Base-by-base conservation (phyloP, 2,329 filamentous ascomycete species). In the Polytolypa hystricis region DNA sequence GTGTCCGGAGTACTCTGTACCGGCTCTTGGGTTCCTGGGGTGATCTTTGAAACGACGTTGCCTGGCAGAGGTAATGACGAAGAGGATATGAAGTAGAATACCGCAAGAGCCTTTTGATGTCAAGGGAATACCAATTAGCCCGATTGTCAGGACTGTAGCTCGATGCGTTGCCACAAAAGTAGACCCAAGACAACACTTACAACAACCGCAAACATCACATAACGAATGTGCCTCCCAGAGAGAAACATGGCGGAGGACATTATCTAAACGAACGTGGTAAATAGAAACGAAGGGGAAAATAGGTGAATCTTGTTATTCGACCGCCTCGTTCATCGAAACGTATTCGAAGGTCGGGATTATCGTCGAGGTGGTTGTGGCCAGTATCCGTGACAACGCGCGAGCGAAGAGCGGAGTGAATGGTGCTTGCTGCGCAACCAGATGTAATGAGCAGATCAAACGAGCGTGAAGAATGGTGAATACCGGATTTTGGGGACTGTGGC, bases 1-100 rank as follows among this genome's bases (percentile, higher is more conserved):
- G 12, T 23, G 25, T n/a, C 14, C 26, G 11, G 20, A 12, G 14
- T 12, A n/a, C n/a, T n/a, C n/a, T n/a, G n/a, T n/a, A n/a, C 16
- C n/a, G 33, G 10, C 14, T 33, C 18, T 16, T 30, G 10, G 3
- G 28, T n/a, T 28, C 10, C 33, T 7, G 39, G 9, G 15, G 17
- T 33, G 14, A 37, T 18, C 12, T 37, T 41, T 6, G 33, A 4
- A 10, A 39, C 30, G 35, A 46, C 20, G 45, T 44, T 25, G 36
- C 44, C 29, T 42, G 47, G 14, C 14, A 43, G 32, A 15, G 56
- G 54, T 30, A 58, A 36, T 4, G 66, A 73, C 40, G 65, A 79
- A 10, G 67, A 73, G 44, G 82, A 81, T 52, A 91, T 77, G 63
- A 87, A 86, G 66, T 87, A 86, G 55, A 93, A 71, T 42, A 91